phyloP scores from a whole-genome alignment of 805 yeast genomes.

The Yarrowia sp. region DNA sequence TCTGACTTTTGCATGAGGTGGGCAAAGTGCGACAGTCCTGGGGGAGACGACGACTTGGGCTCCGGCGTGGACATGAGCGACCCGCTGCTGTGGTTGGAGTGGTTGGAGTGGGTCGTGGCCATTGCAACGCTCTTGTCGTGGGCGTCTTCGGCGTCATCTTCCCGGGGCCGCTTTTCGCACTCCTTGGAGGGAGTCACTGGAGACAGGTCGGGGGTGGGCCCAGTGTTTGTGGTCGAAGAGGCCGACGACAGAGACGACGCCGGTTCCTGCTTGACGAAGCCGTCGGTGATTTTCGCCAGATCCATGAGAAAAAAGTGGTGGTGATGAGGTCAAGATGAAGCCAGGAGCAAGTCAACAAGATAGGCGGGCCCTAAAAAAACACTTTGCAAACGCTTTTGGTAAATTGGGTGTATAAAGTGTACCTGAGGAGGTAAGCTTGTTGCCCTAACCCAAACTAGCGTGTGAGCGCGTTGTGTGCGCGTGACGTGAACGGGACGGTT shows the following conservation, averaged over 20 bases:
- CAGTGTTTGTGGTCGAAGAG: constrained; percentile 4
- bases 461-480: not conserved
- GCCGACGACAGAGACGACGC: not conserved
- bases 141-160: not conserved
- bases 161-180: not conserved
- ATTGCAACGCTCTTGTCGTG: not conserved
- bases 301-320: constrained; percentile 5
- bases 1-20: constrained; percentile 25
- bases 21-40: constrained; percentile 19
- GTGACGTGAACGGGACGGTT: not conserved
- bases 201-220: constrained; percentile 17
- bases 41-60: constrained; percentile 1
- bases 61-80: not conserved
- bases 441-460: not conserved
- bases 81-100: not conserved
- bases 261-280: constrained; percentile 17
- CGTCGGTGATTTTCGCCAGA: constrained; percentile 24
- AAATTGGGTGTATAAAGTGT: constrained; percentile 19
- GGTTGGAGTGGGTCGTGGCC: too few relatives aligned
- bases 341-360: not conserved
- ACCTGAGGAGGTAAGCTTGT: not conserved
- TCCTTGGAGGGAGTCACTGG: constrained; percentile 20
- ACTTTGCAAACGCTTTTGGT: constrained; percentile 23
- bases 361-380: not conserved
- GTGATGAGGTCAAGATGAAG: not conserved